A percentile compares a stretch with the other conserved stretches of the same genome.
Conservation (phyloP, 1,139 yeast genomes). For the Geotrichum restrictum region DNA sequence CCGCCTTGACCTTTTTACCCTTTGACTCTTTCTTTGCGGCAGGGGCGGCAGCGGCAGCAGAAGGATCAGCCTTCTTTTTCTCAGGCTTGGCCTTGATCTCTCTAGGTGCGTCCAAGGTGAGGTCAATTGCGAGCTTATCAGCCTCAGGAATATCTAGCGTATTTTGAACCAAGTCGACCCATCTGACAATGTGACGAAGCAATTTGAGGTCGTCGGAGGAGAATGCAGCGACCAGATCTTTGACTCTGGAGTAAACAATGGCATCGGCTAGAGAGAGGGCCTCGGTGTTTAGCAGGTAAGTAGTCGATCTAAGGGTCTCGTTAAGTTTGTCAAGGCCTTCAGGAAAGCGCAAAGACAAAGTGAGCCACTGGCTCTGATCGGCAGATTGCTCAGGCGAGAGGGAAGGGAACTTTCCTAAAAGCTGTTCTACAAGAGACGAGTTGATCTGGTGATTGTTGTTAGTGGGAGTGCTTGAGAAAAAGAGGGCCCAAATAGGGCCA, state of each 20-base stretch:
- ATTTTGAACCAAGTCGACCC: conserved; percentile 84
- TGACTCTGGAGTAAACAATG: conserved; percentile 59
- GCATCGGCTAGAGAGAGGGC: conserved; percentile 66
- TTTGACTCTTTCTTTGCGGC: conserved; percentile 36
- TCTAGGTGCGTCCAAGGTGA: conserved; percentile 61
- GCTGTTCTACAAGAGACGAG: conserved; percentile 25
- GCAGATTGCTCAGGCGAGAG: conserved; percentile 52
- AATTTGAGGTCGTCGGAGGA: conserved; percentile 52
- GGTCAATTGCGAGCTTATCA: conserved; percentile 54
- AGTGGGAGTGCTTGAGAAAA: background rate
- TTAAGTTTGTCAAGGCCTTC: conserved; percentile 57
- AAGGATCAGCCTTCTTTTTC: conserved; percentile 27
- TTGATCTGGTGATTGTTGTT: conserved; percentile 21
- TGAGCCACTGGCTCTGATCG: conserved; percentile 74
- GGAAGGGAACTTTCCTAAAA: conserved; percentile 26
- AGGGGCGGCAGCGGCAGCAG: conserved; percentile 27
- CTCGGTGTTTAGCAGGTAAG: conserved; percentile 63
- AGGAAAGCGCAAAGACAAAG: conserved; percentile 62
- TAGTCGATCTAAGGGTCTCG: conserved; percentile 60
- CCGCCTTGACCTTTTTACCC: conserved; percentile 38
- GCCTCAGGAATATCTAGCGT: conserved; percentile 50
- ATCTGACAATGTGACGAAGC: conserved; percentile 80
- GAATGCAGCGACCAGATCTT: conserved; percentile 59
- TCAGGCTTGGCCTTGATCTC: conserved; percentile 61
- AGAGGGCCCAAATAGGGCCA: background rate